These are phyloP conservation scores for Trichophyton schoenleinii DNA, from an alignment of 2,329 filamentous ascomycete species.

Conservation along the genomic window DNA sequence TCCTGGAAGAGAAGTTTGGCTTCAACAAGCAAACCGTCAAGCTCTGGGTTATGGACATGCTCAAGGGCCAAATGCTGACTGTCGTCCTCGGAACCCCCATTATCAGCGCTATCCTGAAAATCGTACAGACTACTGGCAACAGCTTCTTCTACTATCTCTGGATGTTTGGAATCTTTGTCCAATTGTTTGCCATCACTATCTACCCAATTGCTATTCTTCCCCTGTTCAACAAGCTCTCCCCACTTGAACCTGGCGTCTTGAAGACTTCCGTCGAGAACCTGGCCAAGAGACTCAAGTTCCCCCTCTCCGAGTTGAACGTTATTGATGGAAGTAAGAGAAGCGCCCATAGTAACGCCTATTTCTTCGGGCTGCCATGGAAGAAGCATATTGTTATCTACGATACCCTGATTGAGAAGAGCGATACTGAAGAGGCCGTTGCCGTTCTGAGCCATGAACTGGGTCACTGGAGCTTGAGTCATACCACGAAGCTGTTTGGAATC, in stretches of 20 bases:
- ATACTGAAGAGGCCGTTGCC: constrained; percentile 82
- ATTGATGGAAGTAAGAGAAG: constrained; percentile 86
- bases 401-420: constrained; percentile 89
- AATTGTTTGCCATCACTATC: constrained; percentile 89
- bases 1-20: constrained; percentile 90
- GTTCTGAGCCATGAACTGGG: constrained; percentile 92
- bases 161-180: constrained; percentile 78
- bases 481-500: constrained; percentile 78
- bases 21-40: constrained; percentile 96
- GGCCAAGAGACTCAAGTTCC: constrained; percentile 74
- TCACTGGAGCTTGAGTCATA: constrained; percentile 94
- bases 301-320: constrained; percentile 82
- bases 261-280: constrained; percentile 80
- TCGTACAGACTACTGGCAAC: constrained; percentile 85
- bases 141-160: constrained; percentile 98
- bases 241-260: constrained; percentile 71
- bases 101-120: constrained; percentile 81
- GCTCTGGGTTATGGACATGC: constrained; percentile 76
- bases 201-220: constrained; percentile 91
- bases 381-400: constrained; percentile 99
- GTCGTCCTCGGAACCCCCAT: constrained; percentile 74
- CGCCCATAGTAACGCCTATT: constrained; percentile 84
- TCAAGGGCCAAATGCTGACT: constrained; percentile 78
- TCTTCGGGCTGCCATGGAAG: constrained; percentile 97
- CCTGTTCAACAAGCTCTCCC: constrained; percentile 95